Evolutionary conservation across 2,329 filamentous ascomycete genomes (phyloP).

Genomic region (Claviceps pusilla): DNA sequence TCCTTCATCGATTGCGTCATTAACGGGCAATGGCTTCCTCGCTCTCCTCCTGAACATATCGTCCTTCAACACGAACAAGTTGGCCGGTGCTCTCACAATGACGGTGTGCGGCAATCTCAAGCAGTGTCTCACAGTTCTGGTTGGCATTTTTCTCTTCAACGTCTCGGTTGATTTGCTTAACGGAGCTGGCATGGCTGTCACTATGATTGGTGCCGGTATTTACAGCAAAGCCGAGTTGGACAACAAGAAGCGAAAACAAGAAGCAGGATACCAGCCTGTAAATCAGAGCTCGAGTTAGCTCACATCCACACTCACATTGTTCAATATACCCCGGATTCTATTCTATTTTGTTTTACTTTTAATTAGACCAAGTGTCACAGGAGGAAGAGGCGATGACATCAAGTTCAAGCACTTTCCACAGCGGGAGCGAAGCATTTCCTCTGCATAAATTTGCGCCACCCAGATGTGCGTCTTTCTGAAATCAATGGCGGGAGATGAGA

Average conservation of each 20-base stretch:
- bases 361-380: conserved; percentile 1
- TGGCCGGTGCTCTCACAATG: conserved; percentile 43
- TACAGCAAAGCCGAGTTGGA: conserved; percentile 44
- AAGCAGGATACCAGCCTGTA: conserved; percentile 21
- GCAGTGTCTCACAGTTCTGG: conserved; percentile 39
- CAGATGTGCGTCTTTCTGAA: background rate
- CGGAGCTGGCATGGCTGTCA: conserved; percentile 40
- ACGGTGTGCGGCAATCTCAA: conserved; percentile 45
- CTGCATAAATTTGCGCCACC: background rate
- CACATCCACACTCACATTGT: background rate
- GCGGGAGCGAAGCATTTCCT: background rate
- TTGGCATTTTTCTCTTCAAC: conserved; percentile 39
- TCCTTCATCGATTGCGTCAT: conserved; percentile 22
- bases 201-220: conserved; percentile 38
- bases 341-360: conserved; percentile 3
- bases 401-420: background rate
- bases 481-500: background rate
- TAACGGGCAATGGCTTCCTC: conserved; percentile 36
- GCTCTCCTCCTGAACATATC: conserved; percentile 42
- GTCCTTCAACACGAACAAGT: conserved; percentile 43
- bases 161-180: conserved; percentile 36
- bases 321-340: conserved; percentile 6
- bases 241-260: conserved; percentile 24
- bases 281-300: conserved; percentile 17
- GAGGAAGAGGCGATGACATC: background rate